These are phyloP conservation scores for Russula griseocarnosa DNA, from an alignment of 768 basidiomycete genomes.

Conservation along the genomic window DNA sequence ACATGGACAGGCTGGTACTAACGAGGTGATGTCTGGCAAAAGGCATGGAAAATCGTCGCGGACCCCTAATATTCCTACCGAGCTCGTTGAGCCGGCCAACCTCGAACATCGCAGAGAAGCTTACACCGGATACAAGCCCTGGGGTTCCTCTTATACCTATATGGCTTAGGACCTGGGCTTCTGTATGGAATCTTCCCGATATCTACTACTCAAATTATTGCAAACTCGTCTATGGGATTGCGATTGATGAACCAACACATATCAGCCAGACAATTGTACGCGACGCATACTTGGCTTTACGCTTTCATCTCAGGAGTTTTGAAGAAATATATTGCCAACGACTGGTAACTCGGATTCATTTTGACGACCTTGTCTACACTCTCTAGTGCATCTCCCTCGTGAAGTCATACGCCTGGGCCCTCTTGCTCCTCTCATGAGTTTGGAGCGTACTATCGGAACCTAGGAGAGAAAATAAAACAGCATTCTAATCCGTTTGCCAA, in stretches of 20 bases:
- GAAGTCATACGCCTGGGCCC: not conserved
- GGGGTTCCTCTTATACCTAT: slow-evolving; percentile 31
- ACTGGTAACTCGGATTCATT: not conserved
- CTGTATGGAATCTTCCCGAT: slow-evolving; percentile 32
- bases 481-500: not conserved
- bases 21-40: not conserved
- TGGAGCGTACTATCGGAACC: not conserved
- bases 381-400: too few relatives aligned
- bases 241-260: slow-evolving; percentile 29
- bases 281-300: not conserved
- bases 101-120: slow-evolving; percentile 40
- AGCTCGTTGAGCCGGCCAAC: slow-evolving; percentile 27
- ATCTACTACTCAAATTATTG: too few relatives aligned
- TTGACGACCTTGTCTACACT: not conserved
- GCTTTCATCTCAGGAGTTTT: not conserved
- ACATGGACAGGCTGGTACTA: not conserved
- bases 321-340: not conserved
- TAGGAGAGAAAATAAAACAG: not conserved
- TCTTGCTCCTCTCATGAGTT: not conserved
- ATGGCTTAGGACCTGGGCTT: slow-evolving; percentile 31
- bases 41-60: not conserved
- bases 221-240: slow-evolving; percentile 27
- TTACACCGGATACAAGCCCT: slow-evolving; percentile 36
- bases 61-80: not conserved
- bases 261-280: slow-evolving; percentile 8